Evolutionary conservation across 768 basidiomycete species (phyloP).

Genomic region (Pleurotus platypus): DNA sequence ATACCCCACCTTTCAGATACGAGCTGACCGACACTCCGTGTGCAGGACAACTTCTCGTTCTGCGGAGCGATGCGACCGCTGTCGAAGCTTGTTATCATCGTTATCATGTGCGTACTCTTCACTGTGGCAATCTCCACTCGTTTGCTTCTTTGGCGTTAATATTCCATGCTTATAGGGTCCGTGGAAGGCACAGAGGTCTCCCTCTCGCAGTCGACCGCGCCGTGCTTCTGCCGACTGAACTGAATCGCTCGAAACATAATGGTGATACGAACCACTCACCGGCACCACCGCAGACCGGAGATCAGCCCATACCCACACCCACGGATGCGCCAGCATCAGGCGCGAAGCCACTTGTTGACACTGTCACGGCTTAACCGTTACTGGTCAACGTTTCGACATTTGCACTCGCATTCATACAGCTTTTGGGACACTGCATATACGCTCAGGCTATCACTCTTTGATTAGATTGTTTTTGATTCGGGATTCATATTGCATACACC

Average conservation of each 20-base stretch:
- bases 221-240: slow-evolving; percentile 33
- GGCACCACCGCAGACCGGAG: background rate
- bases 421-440: no score
- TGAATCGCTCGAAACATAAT: slow-evolving; percentile 14
- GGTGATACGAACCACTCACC: background rate
- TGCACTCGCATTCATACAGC: no score
- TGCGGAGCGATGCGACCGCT: slow-evolving; percentile 57
- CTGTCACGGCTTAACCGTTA: no score
- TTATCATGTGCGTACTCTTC: slow-evolving; percentile 53
- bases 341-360: background rate
- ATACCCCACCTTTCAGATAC: no score
- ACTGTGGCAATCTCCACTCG: background rate
- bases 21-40: background rate
- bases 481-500: no score
- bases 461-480: no score
- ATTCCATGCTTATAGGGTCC: slow-evolving; percentile 34
- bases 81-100: slow-evolving; percentile 68
- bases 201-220: slow-evolving; percentile 69
- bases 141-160: background rate
- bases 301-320: background rate
- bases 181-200: slow-evolving; percentile 69
- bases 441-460: no score
- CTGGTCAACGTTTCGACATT: no score
- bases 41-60: slow-evolving; percentile 58
- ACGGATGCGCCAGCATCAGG: background rate